Base-by-base conservation (phyloP, 495 filamentous ascomycete genomes). In the Hyaloscypha hepaticicola region DNA sequence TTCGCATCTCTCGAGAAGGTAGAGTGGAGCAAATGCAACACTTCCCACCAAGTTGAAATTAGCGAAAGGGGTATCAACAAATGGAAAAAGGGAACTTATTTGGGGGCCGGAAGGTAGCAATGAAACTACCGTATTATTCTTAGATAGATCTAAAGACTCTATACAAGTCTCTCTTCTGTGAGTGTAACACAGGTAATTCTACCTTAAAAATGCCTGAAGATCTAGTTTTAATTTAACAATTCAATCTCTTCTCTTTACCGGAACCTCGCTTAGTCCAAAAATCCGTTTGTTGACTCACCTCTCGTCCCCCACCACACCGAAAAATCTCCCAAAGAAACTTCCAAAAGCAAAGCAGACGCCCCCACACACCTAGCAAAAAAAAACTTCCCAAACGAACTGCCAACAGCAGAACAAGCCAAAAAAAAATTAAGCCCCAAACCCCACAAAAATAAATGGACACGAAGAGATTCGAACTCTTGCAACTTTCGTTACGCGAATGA, bases 381-480 rank as follows among this genome's bases (percentile, higher is more conserved):
- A 45, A 45, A 45, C 5, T 34, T 34, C 31, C 38, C 7, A 14
- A 45, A n/a, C n/a, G n/a, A n/a, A n/a, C n/a, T n/a, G n/a, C n/a
- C n/a, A n/a, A n/a, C n/a, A n/a, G n/a, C n/a, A n/a, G n/a, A 52
- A 7, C 25, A 24, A 52, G 49, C n/a, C 49, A 27, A 57, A 57
- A 57, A 29, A 31, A 31, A 5, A 16, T 14, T 8, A 2, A 29
- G 7, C 26, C 33, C 33, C 33, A 11, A 28, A 41, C 7, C 38
- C n/a, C 11, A 19, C 33, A 41, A 58, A 41, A 58, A 7, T 41
- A 38, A 58, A 5, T 58, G 55, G 38, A 45, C 29, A 58, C 29
- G 38, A 58, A 38, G 29, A 24, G 55, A 41, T 58, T 58, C 55
- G 55, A 58, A 58, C 55, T 38, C 55, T 38, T 58, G 55, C 55